Evolutionary conservation across 2,329 filamentous ascomycete species (phyloP).

Genomic region (Arthroderma uncinatum): DNA sequence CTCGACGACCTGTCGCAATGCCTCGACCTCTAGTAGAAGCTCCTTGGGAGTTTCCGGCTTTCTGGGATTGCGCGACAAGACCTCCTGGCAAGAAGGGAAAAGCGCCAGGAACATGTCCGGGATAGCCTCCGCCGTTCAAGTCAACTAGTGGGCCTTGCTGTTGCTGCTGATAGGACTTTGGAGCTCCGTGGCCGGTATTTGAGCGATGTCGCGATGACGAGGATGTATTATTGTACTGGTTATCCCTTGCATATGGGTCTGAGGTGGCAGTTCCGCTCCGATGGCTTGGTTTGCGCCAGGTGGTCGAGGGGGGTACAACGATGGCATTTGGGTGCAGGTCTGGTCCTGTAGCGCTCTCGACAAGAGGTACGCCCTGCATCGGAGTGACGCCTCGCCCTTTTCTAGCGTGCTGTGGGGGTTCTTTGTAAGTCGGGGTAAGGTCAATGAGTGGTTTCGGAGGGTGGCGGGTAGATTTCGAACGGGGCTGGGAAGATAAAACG

Average conservation of each 20-base stretch:
- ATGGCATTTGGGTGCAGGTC: slow-evolving; percentile 27
- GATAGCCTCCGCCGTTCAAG: neutral
- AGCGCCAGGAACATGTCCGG: slow-evolving; percentile 3
- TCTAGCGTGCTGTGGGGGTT: slow-evolving; percentile 42
- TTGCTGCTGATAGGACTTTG: slow-evolving; percentile 8
- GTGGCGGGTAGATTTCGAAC: slow-evolving; percentile 36
- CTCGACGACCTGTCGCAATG: slow-evolving; percentile 31
- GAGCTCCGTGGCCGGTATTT: slow-evolving; percentile 26
- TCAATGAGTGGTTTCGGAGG: slow-evolving; percentile 55
- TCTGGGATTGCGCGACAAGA: slow-evolving; percentile 25
- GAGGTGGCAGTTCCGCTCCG: slow-evolving; percentile 8
- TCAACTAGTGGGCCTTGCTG: neutral
- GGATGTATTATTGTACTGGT: slow-evolving; percentile 1
- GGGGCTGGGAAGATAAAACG: slow-evolving; percentile 28
- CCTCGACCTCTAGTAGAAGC: slow-evolving; percentile 26
- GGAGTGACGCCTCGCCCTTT: slow-evolving; percentile 33
- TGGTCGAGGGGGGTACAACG: slow-evolving; percentile 29
- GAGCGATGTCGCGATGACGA: slow-evolving; percentile 21
- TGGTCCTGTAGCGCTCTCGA: slow-evolving; percentile 34
- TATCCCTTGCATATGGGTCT: slow-evolving; percentile 7
- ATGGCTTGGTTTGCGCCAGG: slow-evolving; percentile 28
- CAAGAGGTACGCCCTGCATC: slow-evolving; percentile 29
- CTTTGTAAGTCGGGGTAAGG: slow-evolving; percentile 53
- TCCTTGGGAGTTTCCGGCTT: slow-evolving; percentile 12
- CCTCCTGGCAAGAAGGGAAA: slow-evolving; percentile 28